phyloP scores from a whole-genome alignment of 495 filamentous ascomycete genomes.

The Bacidia gigantensis region DNA sequence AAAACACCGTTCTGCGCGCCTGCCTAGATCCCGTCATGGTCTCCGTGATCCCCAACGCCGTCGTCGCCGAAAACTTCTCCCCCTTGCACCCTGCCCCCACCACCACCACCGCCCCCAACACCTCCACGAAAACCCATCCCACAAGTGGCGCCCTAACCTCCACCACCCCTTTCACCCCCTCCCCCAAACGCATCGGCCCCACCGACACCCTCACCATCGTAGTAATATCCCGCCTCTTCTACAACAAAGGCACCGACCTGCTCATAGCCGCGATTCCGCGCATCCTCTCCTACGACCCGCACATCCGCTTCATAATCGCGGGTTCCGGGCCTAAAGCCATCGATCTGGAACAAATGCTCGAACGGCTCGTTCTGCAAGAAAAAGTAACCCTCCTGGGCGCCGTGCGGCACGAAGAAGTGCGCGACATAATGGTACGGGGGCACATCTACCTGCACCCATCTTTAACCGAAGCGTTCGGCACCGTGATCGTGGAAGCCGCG shows the following conservation, averaged over 20 bases:
- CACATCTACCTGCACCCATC: slow-evolving; percentile 95
- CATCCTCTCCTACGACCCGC: slow-evolving; percentile 73
- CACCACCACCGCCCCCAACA: too few species aligned
- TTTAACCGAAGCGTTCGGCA: slow-evolving; percentile 93
- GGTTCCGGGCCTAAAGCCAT: slow-evolving; percentile 94
- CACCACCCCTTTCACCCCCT: slow-evolving; percentile 26
- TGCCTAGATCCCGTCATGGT: slow-evolving; percentile 94
- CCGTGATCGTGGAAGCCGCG: slow-evolving; percentile 92
- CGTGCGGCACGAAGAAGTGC: slow-evolving; percentile 87
- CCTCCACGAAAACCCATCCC: slow-evolving; percentile 17
- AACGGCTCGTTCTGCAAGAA: slow-evolving; percentile 89
- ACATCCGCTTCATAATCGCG: slow-evolving; percentile 94
- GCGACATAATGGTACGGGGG: slow-evolving; percentile 95
- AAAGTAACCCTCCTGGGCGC: slow-evolving; percentile 83
- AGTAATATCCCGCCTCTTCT: slow-evolving; percentile 92
- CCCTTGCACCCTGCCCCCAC: slow-evolving; percentile 41
- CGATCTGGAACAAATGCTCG: slow-evolving; percentile 94
- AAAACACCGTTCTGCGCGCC: slow-evolving; percentile 91
- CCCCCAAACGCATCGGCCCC: slow-evolving; percentile 50
- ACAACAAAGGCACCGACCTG: slow-evolving; percentile 96
- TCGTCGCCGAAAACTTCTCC: slow-evolving; percentile 90
- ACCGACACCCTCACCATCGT: slow-evolving; percentile 88
- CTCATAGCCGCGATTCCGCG: slow-evolving; percentile 88
- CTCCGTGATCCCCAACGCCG: slow-evolving; percentile 92
- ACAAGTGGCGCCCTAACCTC: slow-evolving; percentile 17